These are phyloP conservation scores for Hypoxylon sp. DNA, from an alignment of 2,329 filamentous ascomycete genomes.

Conservation along the genomic window DNA sequence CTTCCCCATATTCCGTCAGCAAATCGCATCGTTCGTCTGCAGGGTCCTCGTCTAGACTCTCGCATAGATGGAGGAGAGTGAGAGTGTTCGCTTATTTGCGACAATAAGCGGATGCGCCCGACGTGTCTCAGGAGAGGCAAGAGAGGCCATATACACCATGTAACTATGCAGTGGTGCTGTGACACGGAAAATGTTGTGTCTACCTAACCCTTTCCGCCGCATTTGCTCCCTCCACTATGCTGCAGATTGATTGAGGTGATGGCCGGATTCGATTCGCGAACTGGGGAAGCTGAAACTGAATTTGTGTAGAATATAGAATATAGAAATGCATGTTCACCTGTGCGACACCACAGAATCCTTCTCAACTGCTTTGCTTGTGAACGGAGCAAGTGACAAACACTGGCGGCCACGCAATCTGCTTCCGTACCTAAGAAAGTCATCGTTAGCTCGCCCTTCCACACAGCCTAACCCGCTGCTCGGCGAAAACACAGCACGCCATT, in stretches of 20 bases:
- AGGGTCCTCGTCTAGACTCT: slow-evolving; percentile 12
- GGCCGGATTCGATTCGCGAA: slow-evolving; percentile 6
- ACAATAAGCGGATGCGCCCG: slow-evolving; percentile 17
- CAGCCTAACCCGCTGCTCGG: slow-evolving; percentile 15
- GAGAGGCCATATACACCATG: not conserved
- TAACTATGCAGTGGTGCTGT: slow-evolving; percentile 12
- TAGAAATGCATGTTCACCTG: slow-evolving; percentile 3
- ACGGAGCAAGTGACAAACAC: slow-evolving; percentile 7
- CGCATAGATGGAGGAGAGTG: not conserved
- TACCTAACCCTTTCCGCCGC: not conserved
- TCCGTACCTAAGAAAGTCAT: slow-evolving; percentile 8
- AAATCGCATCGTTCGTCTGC: slow-evolving; percentile 23
- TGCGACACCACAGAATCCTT: slow-evolving; percentile 6
- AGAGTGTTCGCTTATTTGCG: not conserved
- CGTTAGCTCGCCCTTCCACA: slow-evolving; percentile 8
- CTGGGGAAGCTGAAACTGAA: slow-evolving; percentile 6
- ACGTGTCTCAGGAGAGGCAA: slow-evolving; percentile 17
- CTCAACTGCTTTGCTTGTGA: slow-evolving; percentile 3
- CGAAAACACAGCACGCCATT: not conserved
- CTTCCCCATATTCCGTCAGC: slow-evolving; percentile 26
- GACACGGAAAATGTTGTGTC: slow-evolving; percentile 1
- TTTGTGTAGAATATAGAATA: not conserved
- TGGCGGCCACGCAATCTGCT: not conserved
- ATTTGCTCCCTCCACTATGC: slow-evolving; percentile 4
- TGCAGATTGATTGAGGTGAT: slow-evolving; percentile 6